Base-by-base conservation (phyloP, 176 grass and related monocot genomes). In the Phragmites australis region DNA sequence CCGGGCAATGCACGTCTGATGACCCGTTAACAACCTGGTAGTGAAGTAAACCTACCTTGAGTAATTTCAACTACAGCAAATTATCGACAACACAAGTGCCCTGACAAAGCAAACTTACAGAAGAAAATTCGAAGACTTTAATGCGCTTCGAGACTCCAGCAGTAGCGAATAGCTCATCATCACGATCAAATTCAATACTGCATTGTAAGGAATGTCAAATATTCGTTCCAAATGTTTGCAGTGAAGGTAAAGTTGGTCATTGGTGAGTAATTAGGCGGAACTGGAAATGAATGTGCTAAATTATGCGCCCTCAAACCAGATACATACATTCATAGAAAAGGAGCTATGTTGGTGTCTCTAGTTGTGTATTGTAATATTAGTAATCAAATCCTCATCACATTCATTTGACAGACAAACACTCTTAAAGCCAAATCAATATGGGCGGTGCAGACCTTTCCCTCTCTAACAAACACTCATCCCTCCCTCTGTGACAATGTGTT, bases 171-270 rank as follows among this genome's bases (percentile, higher is more conserved):
- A 99, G 80, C 68, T 99, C 97, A 86, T 99, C 97, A 79, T 99
- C 97, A 63, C 97, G 88, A 48, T 99, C 92, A 93, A 99, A 99
- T 75, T 99, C 97, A 23, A 99, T 99, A 76, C 97, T 99, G 93
- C 50, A 76, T 60, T 75, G 47, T 43, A 40, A 82, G 46, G 30
- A 92, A 89, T 53, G 79, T 43, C 63, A 80, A 54, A 88, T 51
- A 27, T 30, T 30, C 14, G 18, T 53, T 75, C 13, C 13, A 44
- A 83, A 49, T 73, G 37, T 57, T 50, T 23, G 9, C n/a, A 72
- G 30, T 68, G 51, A 57, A 79, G 27, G 55, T 10, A 39, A 67
- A 41, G 23, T 25, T 54, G 63, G 32, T 48, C 7, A 63, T 9
- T 47, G 27, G 19, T 23, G 31, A 49, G 46, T 14, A 76, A 46